phyloP scores from a whole-genome alignment of 805 yeast genomes.

The Brettanomyces bruxellensis region DNA sequence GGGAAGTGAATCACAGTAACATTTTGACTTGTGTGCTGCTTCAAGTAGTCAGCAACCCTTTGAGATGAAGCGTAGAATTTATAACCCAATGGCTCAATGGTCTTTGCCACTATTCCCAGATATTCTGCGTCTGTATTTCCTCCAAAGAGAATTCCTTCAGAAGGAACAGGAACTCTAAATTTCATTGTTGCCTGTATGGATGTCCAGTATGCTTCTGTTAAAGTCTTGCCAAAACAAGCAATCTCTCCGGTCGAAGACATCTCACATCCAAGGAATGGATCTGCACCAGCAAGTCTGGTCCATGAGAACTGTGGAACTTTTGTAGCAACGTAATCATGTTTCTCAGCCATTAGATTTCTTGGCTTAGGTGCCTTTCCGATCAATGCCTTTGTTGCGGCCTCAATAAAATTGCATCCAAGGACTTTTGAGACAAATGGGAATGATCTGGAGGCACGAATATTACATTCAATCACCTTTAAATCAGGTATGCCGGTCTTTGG shows the following conservation, averaged over 20 bases:
- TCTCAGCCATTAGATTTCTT: slow-evolving; percentile 67
- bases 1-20: slow-evolving; percentile 81
- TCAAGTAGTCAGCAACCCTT: slow-evolving; percentile 63
- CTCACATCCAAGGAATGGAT: slow-evolving; percentile 97
- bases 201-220: slow-evolving; percentile 94
- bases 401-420: slow-evolving; percentile 88
- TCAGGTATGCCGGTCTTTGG: slow-evolving; percentile 50
- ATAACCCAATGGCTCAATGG: slow-evolving; percentile 69
- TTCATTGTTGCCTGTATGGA: slow-evolving; percentile 96
- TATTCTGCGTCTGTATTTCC: slow-evolving; percentile 75
- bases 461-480: slow-evolving; percentile 96
- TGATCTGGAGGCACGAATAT: slow-evolving; percentile 96
- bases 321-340: slow-evolving; percentile 82
- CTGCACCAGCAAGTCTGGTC: slow-evolving; percentile 98
- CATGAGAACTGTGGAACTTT: slow-evolving; percentile 98
- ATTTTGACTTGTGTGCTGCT: slow-evolving; percentile 30
- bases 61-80: slow-evolving; percentile 69
- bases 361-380: slow-evolving; percentile 70
- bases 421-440: slow-evolving; percentile 99
- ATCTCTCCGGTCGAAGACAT: slow-evolving; percentile 99
- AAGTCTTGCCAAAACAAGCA: slow-evolving; percentile 87
- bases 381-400: slow-evolving; percentile 85
- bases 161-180: slow-evolving; percentile 89
- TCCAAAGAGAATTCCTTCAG: slow-evolving; percentile 84
- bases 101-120: slow-evolving; percentile 65